Conservation (phyloP, 768 basidiomycete genomes). For the Suillus plorans region DNA sequence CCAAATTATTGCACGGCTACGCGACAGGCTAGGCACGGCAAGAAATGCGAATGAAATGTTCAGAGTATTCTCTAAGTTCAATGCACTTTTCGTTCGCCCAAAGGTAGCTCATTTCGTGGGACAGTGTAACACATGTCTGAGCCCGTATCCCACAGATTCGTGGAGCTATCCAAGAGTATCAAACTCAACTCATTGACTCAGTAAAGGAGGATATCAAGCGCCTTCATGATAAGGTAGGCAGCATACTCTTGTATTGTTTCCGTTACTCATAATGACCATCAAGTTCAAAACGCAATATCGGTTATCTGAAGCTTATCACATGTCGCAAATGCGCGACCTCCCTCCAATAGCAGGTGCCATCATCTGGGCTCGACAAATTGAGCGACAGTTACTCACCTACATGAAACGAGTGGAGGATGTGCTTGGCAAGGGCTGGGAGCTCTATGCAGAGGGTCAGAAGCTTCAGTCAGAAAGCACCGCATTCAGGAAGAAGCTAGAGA, state of each 20-base stretch:
- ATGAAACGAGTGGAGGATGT: slow-evolving; percentile 99
- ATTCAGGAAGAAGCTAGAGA: slow-evolving; percentile 96
- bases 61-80: slow-evolving; percentile 97
- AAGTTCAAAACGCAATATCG: slow-evolving; percentile 97
- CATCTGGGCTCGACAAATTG: slow-evolving; percentile 99
- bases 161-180: slow-evolving; percentile 98
- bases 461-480: slow-evolving; percentile 88
- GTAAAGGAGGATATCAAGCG: slow-evolving; percentile 98
- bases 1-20: slow-evolving; percentile 91
- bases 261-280: slow-evolving; percentile 8
- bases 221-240: slow-evolving; percentile 81
- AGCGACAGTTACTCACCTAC: slow-evolving; percentile 91
- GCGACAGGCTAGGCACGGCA: slow-evolving; percentile 92
- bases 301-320: slow-evolving; percentile 93
- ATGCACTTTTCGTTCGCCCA: slow-evolving; percentile 92
- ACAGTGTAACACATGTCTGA: neutral
- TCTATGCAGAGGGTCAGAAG: slow-evolving; percentile 98
- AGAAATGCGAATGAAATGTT: slow-evolving; percentile 99
- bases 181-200: slow-evolving; percentile 97
- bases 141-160: slow-evolving; percentile 59
- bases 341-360: slow-evolving; percentile 98
- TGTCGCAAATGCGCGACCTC: slow-evolving; percentile 98
- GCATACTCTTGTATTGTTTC: neutral
- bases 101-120: slow-evolving; percentile 56
- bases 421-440: slow-evolving; percentile 96